Evolutionary conservation across 1,139 yeast species (phyloP).

Genomic region (Hemisphaericaspora subhashii): DNA sequence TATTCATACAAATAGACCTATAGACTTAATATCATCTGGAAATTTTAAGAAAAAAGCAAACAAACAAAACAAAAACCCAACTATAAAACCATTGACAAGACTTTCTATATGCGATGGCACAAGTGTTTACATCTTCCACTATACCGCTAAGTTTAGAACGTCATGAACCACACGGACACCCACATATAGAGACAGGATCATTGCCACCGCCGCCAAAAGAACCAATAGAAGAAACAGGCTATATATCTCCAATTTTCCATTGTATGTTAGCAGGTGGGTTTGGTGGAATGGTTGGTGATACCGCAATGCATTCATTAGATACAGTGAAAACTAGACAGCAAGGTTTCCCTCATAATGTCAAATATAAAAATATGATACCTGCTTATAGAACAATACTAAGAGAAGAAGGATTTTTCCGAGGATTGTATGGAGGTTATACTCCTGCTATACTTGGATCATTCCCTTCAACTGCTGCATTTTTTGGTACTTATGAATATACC

Average conservation of each 20-base stretch:
- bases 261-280: constrained; percentile 88
- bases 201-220: constrained; percentile 7
- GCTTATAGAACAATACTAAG: constrained; percentile 72
- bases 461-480: constrained; percentile 91
- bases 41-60: not conserved
- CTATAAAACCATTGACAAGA: not conserved
- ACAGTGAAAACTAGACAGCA: constrained; percentile 97
- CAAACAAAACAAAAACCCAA: not conserved
- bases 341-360: constrained; percentile 70
- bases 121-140: constrained; percentile 40
- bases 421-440: constrained; percentile 86
- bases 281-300: constrained; percentile 93
- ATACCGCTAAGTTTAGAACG: constrained; percentile 42
- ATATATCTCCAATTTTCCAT: constrained; percentile 49
- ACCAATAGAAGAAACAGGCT: constrained; percentile 7
- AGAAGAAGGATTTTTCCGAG: constrained; percentile 84
- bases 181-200: constrained; percentile 5
- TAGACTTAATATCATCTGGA: constrained; percentile 2
- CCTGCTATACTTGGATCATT: constrained; percentile 92
- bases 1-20: not conserved
- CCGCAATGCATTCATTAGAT: constrained; percentile 91
- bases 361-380: constrained; percentile 64
- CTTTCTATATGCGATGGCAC: constrained; percentile 26
- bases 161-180: constrained; percentile 17
- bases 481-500: constrained; percentile 82